phyloP scores from a whole-genome alignment of 257 asterid species.

The Oldenlandia corymbosa region DNA sequence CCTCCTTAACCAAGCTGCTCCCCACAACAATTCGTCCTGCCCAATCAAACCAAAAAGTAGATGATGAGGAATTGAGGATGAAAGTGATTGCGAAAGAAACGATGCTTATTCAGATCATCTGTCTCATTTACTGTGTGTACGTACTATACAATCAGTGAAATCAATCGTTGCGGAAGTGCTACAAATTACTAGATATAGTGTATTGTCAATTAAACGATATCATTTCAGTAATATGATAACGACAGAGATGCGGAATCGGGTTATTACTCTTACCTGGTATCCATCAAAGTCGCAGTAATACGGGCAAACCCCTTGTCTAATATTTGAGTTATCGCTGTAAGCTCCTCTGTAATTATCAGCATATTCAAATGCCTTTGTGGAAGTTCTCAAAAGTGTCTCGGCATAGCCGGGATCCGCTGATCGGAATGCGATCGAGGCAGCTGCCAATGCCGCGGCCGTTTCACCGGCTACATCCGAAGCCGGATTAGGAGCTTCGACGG shows the following conservation, averaged over 20 bases:
- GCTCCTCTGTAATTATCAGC: slow-evolving; percentile 90
- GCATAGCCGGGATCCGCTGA: slow-evolving; percentile 73
- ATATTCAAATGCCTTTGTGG: slow-evolving; percentile 59
- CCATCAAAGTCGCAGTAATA: slow-evolving; percentile 96
- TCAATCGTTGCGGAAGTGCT: too few relatives aligned
- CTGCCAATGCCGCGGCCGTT: slow-evolving; percentile 97
- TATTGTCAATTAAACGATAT: too few relatives aligned
- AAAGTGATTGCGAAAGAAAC: too few relatives aligned
- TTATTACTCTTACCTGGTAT: slow-evolving; percentile 59
- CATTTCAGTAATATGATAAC: too few relatives aligned
- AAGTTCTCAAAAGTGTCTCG: slow-evolving; percentile 54
- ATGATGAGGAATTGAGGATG: not conserved
- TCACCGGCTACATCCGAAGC: slow-evolving; percentile 98
- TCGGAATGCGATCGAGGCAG: slow-evolving; percentile 74
- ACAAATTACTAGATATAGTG: too few relatives aligned
- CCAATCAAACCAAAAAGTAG: not conserved
- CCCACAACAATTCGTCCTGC: slow-evolving; percentile 98
- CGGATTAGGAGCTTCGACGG: slow-evolving; percentile 90
- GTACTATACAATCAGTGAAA: too few relatives aligned
- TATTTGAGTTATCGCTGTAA: slow-evolving; percentile 67
- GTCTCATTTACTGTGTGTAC: too few relatives aligned
- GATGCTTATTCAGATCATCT: too few relatives aligned
- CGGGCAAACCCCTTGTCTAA: slow-evolving; percentile 72
- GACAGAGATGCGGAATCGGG: too few relatives aligned
- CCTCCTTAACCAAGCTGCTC: slow-evolving; percentile 92